A percentile compares a stretch with the other conserved stretches of the same genome.
Conservation (phyloP, 805 yeast species). For the Candida krabiensis region DNA sequence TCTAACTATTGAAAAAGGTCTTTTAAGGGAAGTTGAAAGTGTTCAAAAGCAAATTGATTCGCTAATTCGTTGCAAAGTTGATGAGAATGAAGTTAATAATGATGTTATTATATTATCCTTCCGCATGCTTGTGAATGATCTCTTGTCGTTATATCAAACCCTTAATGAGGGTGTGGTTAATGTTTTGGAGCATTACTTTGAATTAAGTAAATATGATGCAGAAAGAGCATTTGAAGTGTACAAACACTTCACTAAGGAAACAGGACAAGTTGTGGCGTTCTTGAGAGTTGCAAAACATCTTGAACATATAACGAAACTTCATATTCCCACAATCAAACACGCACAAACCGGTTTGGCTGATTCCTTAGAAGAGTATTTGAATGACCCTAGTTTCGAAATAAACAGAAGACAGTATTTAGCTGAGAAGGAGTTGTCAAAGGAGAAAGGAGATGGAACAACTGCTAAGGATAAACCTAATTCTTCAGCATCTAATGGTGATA, state of each 20-base stretch:
- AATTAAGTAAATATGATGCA: conserved; percentile 84
- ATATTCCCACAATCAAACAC: conserved; percentile 94
- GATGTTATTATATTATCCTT: conserved; percentile 84
- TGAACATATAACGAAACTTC: conserved; percentile 82
- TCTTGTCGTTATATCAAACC: conserved; percentile 81
- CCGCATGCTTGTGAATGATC: conserved; percentile 85
- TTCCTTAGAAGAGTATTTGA: conserved; percentile 83
- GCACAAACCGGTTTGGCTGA: conserved; percentile 93
- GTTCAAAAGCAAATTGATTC: conserved; percentile 81
- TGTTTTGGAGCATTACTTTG: conserved; percentile 90
- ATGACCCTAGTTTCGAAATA: conserved; percentile 80
- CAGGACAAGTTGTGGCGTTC: conserved; percentile 84
- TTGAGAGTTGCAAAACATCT: conserved; percentile 86
- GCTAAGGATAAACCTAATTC: conserved; percentile 10
- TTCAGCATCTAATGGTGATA: conserved; percentile 13
- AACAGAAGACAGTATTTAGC: conserved; percentile 77
- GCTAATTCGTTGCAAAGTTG: conserved; percentile 69
- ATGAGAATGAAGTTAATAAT: conserved; percentile 78
- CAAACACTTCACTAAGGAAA: conserved; percentile 80
- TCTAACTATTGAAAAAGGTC: conserved; percentile 72
- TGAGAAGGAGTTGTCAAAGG: conserved; percentile 51
- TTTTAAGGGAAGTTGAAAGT: conserved; percentile 80
- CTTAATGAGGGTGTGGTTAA: conserved; percentile 96
- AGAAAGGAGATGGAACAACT: neutral
- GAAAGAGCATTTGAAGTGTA: conserved; percentile 82